Conservation (phyloP, 169 alveolate species). For the Plasmodium cynomolgi region DNA sequence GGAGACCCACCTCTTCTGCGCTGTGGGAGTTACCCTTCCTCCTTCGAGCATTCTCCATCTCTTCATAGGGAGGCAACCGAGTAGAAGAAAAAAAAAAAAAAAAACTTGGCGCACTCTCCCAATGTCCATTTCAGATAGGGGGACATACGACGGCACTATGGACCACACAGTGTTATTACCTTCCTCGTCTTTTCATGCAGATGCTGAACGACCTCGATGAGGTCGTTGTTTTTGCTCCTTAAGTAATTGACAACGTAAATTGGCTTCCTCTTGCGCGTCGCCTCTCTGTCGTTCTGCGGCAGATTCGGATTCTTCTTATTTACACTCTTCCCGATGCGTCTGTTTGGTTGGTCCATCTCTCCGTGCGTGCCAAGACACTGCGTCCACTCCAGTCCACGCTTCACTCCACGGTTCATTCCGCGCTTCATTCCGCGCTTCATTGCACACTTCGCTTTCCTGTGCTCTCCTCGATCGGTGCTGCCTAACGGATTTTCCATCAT, state of each 20-base stretch:
- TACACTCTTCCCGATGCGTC: not conserved
- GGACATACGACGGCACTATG: not conserved
- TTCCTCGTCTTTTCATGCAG: slow-evolving; percentile 13
- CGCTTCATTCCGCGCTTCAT: not conserved
- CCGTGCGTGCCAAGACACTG: not conserved
- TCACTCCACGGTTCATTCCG: too few species aligned
- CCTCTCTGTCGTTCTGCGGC: not conserved
- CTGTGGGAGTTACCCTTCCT: not conserved
- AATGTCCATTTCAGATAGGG: not conserved
- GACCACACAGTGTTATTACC: not conserved
- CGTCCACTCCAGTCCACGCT: not conserved
- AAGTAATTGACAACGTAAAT: slow-evolving; percentile 34
- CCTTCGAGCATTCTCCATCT: not conserved
- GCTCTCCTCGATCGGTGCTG: not conserved
- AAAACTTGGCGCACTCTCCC: not conserved
- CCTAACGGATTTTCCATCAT: not conserved
- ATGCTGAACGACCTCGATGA: slow-evolving; percentile 28
- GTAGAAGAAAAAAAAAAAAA: not conserved
- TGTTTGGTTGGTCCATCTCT: not conserved
- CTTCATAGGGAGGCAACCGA: not conserved
- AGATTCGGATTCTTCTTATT: not conserved
- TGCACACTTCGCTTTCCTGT: not conserved
- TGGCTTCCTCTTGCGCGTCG: not conserved
- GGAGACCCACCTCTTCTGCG: not conserved
- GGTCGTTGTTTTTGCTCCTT: slow-evolving; percentile 36